A percentile compares a stretch with the other conserved stretches of the same genome.
Evolutionary conservation across 345 rosid genomes (phyloP).

Genomic region (Eucalyptus tenuipes): DNA sequence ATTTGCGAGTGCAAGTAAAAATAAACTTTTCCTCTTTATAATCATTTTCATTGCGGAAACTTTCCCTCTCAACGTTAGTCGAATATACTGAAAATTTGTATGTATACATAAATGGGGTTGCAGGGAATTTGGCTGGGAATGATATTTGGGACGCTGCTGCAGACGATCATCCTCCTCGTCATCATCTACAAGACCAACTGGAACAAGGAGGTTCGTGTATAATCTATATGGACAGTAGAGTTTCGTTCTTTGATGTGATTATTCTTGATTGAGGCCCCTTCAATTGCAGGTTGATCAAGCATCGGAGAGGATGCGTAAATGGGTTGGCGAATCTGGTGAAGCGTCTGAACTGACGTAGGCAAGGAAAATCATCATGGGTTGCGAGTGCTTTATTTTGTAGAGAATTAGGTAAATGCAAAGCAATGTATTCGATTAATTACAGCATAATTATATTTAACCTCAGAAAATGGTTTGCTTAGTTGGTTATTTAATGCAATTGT

Average conservation of each 20-base stretch:
- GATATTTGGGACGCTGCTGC: conserved; percentile 79
- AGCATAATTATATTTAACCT: neutral
- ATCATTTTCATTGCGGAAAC: neutral
- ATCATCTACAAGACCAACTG: conserved; percentile 65
- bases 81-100: neutral
- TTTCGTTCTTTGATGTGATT: neutral
- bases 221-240: neutral
- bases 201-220: conserved; percentile 55
- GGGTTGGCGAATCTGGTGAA: conserved; percentile 21
- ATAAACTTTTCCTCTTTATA: neutral
- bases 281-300: conserved; percentile 62
- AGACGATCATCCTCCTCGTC: conserved; percentile 55
- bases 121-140: conserved; percentile 97
- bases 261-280: neutral
- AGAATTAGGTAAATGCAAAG: neutral
- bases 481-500: neutral
- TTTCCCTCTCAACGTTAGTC: neutral
- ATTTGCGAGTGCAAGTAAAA: conserved; percentile 59
- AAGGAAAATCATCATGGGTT: neutral
- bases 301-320: conserved; percentile 51
- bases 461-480: neutral
- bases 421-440: neutral
- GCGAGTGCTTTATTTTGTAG: neutral
- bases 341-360: neutral
- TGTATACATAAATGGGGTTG: neutral